Base-by-base conservation (phyloP, 2,329 filamentous ascomycete genomes). In the Colletotrichum euphorbiae region DNA sequence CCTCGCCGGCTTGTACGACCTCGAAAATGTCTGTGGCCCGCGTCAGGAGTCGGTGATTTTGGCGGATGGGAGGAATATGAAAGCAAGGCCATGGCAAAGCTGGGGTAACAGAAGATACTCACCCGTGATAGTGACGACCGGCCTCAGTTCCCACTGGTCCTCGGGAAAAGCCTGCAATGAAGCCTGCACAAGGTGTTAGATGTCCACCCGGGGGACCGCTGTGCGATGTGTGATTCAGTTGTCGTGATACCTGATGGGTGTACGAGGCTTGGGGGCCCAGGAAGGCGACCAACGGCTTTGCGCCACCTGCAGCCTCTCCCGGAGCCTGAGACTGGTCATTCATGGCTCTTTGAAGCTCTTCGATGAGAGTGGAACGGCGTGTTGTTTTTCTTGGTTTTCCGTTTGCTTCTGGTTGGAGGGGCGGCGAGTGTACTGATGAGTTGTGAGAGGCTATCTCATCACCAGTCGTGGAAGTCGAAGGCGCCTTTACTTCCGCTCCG, bases 11-110 rank as follows among this genome's bases (percentile, higher is more conserved):
- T 75, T 97, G 93, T 6, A 97, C 91, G 15, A 89, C 85, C 57
- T 90, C 84, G 78, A 98, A 97, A 73, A 97, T 89, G 76, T 96
- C 93, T 91, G 71, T 12, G 54, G 24, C 28, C 42, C 21, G 24
- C 11, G 62, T 67, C 56, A 67, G 56, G 15, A 31, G 38, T 13
- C 36, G 31, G n/a, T 12, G 8, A 28, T 7, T 33, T 40, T 24
- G 43, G 15, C 21, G 2, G 5, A 28, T 48, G 51, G 31, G 40
- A 38, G 24, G 59, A 51, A 43, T 57, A 69, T 58, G 70, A 45
- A n/a, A 36, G 52, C 13, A 38, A 56, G 54, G 33, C 46, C 45
- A 55, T 9, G 48, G 43, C 24, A 40, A 56, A 46, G 48, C 31
- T 28, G 33, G 17, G 31, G 52, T 15, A 11, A 74, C 38, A 33